These are phyloP conservation scores for Beauveria pseudobassiana DNA, from an alignment of 2,329 filamentous ascomycete genomes.

Conservation along the genomic window DNA sequence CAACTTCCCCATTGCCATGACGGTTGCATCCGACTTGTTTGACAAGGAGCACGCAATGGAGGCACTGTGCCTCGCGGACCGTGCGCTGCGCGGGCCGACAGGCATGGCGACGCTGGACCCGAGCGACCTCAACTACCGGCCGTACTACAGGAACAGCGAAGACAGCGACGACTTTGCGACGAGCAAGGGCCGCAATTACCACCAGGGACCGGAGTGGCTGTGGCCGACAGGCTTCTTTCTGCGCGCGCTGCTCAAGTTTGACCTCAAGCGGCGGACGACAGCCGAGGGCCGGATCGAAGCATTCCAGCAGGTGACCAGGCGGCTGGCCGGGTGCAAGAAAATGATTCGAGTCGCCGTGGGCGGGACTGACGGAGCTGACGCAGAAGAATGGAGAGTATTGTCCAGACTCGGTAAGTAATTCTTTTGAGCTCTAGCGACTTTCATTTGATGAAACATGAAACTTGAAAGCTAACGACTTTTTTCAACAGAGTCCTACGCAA, in stretches of 20 bases:
- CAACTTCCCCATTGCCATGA: conserved; percentile 95
- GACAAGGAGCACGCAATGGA: conserved; percentile 67
- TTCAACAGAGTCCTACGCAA: conserved; percentile 73
- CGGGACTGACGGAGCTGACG: conserved; percentile 85
- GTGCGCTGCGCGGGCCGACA: conserved; percentile 71
- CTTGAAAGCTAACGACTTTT: neutral
- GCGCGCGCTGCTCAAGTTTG: conserved; percentile 83
- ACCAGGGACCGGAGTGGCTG: conserved; percentile 96
- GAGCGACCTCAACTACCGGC: conserved; percentile 83
- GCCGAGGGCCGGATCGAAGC: conserved; percentile 68
- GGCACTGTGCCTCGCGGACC: conserved; percentile 74
- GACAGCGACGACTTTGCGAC: conserved; percentile 88
- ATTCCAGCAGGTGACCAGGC: conserved; percentile 87
- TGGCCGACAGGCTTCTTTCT: conserved; percentile 97
- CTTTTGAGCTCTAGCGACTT: no score
- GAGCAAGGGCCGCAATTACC: conserved; percentile 92
- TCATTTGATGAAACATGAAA: neutral
- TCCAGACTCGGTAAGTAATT: conserved; percentile 70
- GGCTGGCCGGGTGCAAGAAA: conserved; percentile 76
- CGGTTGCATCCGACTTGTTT: conserved; percentile 84
- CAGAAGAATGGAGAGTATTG: conserved; percentile 83
- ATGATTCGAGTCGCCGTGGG: conserved; percentile 81
- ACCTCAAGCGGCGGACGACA: conserved; percentile 58
- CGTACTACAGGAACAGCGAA: conserved; percentile 91
- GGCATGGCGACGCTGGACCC: conserved; percentile 97